Evolutionary conservation across 2,329 filamentous ascomycete species (phyloP).

Genomic region (Fusarium graminum): DNA sequence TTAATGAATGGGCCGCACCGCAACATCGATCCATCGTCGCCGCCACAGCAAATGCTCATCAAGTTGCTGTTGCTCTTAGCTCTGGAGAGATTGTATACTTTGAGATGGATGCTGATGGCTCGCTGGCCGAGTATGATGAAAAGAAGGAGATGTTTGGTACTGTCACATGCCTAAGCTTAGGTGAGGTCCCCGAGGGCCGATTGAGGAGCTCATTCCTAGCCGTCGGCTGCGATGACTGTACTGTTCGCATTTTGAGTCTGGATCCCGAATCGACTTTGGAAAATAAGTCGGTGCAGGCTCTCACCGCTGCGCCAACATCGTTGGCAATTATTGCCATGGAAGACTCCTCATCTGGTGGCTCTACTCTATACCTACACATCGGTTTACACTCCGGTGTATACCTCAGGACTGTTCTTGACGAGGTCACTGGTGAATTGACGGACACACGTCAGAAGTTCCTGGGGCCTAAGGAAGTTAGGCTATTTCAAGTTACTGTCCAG

Average conservation of each 20-base stretch:
- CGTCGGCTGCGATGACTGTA: slow-evolving; percentile 96
- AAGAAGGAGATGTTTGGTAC: slow-evolving; percentile 96
- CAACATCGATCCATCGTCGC: slow-evolving; percentile 96
- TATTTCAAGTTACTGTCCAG: slow-evolving; percentile 92
- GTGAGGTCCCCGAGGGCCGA: slow-evolving; percentile 90
- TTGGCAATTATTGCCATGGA: slow-evolving; percentile 95
- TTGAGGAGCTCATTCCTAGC: slow-evolving; percentile 92
- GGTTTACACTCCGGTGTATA: slow-evolving; percentile 97
- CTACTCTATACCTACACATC: slow-evolving; percentile 93
- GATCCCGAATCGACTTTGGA: slow-evolving; percentile 92
- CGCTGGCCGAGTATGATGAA: slow-evolving; percentile 92
- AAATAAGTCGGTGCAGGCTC: slow-evolving; percentile 92
- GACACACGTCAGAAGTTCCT: slow-evolving; percentile 96
- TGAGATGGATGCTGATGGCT: slow-evolving; percentile 93
- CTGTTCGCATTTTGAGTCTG: slow-evolving; percentile 90
- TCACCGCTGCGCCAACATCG: slow-evolving; percentile 90
- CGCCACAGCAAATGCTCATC: slow-evolving; percentile 90
- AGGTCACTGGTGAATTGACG: slow-evolving; percentile 93
- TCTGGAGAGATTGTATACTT: slow-evolving; percentile 98
- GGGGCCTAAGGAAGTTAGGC: slow-evolving; percentile 87
- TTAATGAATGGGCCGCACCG: slow-evolving; percentile 94
- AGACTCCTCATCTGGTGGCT: slow-evolving; percentile 89
- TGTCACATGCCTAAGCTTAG: slow-evolving; percentile 93
- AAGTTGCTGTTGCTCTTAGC: slow-evolving; percentile 93
- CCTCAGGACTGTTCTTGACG: slow-evolving; percentile 92